phyloP scores from a whole-genome alignment of 1,139 yeast species.

The Blastobotrys serpentis region DNA sequence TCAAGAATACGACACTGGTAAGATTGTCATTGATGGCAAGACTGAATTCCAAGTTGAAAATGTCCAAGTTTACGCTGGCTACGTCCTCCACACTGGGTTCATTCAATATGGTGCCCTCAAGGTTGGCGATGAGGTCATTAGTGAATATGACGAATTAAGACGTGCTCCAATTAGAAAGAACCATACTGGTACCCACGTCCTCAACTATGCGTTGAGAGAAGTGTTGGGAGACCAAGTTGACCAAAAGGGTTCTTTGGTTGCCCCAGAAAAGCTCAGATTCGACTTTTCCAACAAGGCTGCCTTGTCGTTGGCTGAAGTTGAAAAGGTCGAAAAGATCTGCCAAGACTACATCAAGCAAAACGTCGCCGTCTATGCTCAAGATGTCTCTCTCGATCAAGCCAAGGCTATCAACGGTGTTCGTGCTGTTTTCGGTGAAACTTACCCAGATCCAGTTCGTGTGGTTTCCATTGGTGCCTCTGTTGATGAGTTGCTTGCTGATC shows the following conservation, averaged over 20 bases:
- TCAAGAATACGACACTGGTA: slow-evolving; percentile 95
- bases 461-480: slow-evolving; percentile 93
- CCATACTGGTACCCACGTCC: slow-evolving; percentile 96
- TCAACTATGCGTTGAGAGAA: slow-evolving; percentile 83
- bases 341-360: slow-evolving; percentile 71
- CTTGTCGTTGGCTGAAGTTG: slow-evolving; percentile 67
- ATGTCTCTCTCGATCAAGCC: slow-evolving; percentile 73
- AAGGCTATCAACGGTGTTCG: slow-evolving; percentile 78
- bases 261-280: slow-evolving; percentile 91
- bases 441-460: slow-evolving; percentile 98
- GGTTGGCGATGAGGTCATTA: slow-evolving; percentile 71
- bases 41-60: slow-evolving; percentile 87
- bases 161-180: slow-evolving; percentile 97
- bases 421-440: slow-evolving; percentile 98
- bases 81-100: slow-evolving; percentile 90
- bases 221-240: slow-evolving; percentile 86
- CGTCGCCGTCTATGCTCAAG: slow-evolving; percentile 73
- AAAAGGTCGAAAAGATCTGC: slow-evolving; percentile 70
- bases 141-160: slow-evolving; percentile 87
- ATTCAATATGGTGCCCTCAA: slow-evolving; percentile 71
- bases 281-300: slow-evolving; percentile 90
- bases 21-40: slow-evolving; percentile 80
- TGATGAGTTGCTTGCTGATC: slow-evolving; percentile 71
- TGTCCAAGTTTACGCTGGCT: slow-evolving; percentile 91
- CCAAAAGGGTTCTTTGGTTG: slow-evolving; percentile 95